These are phyloP conservation scores for Luffa aegyptiaca DNA, from an alignment of 306 rosid genomes.

Conservation along the genomic window DNA sequence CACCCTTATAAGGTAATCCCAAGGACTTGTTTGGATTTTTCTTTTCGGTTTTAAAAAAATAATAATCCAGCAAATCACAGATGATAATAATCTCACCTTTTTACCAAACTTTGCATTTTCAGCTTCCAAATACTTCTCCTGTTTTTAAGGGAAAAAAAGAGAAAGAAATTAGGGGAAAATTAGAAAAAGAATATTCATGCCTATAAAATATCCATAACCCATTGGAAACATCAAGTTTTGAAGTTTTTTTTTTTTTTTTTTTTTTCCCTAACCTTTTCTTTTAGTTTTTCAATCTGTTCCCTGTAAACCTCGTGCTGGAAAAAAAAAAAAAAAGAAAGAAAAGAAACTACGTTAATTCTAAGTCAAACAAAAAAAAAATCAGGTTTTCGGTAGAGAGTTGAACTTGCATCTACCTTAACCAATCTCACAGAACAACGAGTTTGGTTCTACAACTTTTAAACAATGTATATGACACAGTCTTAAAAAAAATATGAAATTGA, in stretches of 20 bases:
- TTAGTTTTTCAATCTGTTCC: constrained; percentile 35
- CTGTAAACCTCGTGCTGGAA: constrained; percentile 32
- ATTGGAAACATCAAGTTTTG: not conserved
- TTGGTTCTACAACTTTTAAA: not conserved
- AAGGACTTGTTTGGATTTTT: not conserved
- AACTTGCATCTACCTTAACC: not conserved
- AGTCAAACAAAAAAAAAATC: not conserved
- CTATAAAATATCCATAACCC: not conserved
- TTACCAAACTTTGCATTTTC: constrained; percentile 42
- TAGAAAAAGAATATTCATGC: not conserved
- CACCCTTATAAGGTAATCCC: too few species aligned
- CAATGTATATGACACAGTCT: not conserved
- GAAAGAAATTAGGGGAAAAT: not conserved
- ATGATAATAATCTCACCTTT: constrained; percentile 24
- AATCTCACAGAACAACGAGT: not conserved
- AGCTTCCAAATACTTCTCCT: constrained; percentile 34
- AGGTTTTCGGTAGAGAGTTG: not conserved
- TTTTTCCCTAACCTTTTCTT: constrained; percentile 27
- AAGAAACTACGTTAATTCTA: not conserved
- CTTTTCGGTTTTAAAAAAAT: not conserved
- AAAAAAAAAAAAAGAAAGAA: too few species aligned
- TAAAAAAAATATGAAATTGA: too few species aligned
- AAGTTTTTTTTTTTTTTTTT: not conserved
- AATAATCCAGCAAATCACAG: not conserved
- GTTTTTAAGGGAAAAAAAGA: not conserved